These are phyloP conservation scores for Collybia mongolica DNA, from an alignment of 768 basidiomycete genomes.

Conservation along the genomic window DNA sequence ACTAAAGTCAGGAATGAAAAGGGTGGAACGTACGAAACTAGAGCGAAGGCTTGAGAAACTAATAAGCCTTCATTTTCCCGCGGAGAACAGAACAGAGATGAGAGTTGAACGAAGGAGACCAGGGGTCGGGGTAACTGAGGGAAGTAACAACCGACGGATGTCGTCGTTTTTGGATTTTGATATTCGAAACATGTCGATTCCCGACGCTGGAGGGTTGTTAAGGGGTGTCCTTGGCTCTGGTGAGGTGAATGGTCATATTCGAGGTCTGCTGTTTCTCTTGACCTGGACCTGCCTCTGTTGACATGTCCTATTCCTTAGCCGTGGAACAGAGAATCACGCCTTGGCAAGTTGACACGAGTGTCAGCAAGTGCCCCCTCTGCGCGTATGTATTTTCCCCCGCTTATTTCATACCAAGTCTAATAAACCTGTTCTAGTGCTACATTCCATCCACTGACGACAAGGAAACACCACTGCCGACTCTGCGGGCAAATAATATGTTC, in stretches of 20 bases:
- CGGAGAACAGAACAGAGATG: slow-evolving; percentile 14
- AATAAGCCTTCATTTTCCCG: slow-evolving; percentile 66
- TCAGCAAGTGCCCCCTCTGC: slow-evolving; percentile 85
- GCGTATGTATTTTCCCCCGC: slow-evolving; percentile 40
- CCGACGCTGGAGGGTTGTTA: slow-evolving; percentile 68
- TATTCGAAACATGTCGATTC: slow-evolving; percentile 50
- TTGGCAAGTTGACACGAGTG: slow-evolving; percentile 85
- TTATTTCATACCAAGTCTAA: not conserved
- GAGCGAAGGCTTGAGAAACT: slow-evolving; percentile 89
- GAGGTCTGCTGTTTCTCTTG: slow-evolving; percentile 60
- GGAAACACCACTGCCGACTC: slow-evolving; percentile 94
- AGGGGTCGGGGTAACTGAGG: slow-evolving; percentile 12
- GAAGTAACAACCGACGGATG: slow-evolving; percentile 38
- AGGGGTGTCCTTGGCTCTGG: slow-evolving; percentile 52
- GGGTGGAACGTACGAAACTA: slow-evolving; percentile 81
- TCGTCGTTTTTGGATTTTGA: slow-evolving; percentile 79
- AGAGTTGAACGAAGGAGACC: slow-evolving; percentile 8
- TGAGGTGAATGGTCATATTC: slow-evolving; percentile 38
- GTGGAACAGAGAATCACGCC: slow-evolving; percentile 93
- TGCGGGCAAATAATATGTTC: slow-evolving; percentile 93
- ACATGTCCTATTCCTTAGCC: slow-evolving; percentile 32
- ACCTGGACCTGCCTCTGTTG: slow-evolving; percentile 2
- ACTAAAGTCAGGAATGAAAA: slow-evolving; percentile 31
- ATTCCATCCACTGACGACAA: slow-evolving; percentile 88
- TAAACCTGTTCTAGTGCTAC: slow-evolving; percentile 41